A percentile compares a stretch with the other conserved stretches of the same genome.
Evolutionary conservation across 805 yeast species (phyloP).

Genomic region (Yarrowia deformans): DNA sequence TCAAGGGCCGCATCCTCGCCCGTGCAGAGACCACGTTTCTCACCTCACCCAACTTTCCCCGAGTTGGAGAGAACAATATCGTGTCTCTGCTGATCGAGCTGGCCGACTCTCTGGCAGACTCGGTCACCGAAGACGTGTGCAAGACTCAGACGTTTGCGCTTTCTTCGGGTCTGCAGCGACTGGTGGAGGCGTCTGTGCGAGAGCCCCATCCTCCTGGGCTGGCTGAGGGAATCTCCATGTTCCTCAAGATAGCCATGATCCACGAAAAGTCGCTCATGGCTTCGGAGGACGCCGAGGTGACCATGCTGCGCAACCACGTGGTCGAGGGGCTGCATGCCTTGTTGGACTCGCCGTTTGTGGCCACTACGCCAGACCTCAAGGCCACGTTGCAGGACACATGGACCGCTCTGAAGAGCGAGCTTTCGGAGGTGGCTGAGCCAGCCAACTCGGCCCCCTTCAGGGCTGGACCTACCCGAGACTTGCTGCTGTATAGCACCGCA

Average conservation of each 20-base stretch:
- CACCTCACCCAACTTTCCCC: conserved; percentile 44
- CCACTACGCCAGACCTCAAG: conserved; percentile 18
- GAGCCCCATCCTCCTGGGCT: conserved; percentile 39
- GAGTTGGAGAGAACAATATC: conserved; percentile 19
- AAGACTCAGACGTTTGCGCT: conserved; percentile 40
- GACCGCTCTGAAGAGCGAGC: conserved; percentile 20
- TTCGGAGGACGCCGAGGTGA: conserved; percentile 19
- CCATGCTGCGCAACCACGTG: conserved; percentile 30
- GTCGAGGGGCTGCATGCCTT: conserved; percentile 19
- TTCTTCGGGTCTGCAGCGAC: conserved; percentile 41
- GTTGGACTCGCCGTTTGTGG: conserved; percentile 40
- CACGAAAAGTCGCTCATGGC: conserved; percentile 41
- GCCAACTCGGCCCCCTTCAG: conserved; percentile 26
- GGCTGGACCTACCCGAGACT: conserved; percentile 39
- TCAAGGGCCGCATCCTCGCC: conserved; percentile 42
- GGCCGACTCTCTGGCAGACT: conserved; percentile 46
- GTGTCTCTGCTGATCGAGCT: conserved; percentile 36
- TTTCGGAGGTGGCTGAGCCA: conserved; percentile 32
- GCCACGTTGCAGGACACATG: conserved; percentile 35
- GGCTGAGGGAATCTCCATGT: conserved; percentile 43
- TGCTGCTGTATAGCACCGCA: conserved; percentile 48
- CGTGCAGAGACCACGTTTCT: conserved; percentile 43
- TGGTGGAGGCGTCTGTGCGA: conserved; percentile 34
- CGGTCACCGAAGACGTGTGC: conserved; percentile 41
- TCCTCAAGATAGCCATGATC: conserved; percentile 46